These are phyloP conservation scores for Zea luxurians DNA, from an alignment of 176 grass and related monocot species.

Conservation along the genomic window DNA sequence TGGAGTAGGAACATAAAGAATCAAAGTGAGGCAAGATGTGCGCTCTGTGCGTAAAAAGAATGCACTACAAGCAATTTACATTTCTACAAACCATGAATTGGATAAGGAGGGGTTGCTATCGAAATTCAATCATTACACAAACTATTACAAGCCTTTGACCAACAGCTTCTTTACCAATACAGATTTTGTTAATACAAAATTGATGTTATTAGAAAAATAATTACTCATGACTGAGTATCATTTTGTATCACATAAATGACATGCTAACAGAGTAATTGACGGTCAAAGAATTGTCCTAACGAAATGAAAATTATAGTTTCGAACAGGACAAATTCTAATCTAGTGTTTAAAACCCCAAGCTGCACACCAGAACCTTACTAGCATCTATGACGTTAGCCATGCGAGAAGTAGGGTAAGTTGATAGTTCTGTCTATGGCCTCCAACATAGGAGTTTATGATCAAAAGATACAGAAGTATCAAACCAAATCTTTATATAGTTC, in stretches of 20 bases:
- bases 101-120: background rate
- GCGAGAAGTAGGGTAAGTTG: background rate
- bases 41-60: background rate
- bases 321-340: background rate
- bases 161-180: background rate
- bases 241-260: background rate
- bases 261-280: background rate
- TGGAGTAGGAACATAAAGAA: background rate
- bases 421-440: background rate
- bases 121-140: background rate
- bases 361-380: background rate
- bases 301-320: background rate
- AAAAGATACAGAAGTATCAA: background rate
- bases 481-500: background rate
- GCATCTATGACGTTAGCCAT: background rate
- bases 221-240: background rate
- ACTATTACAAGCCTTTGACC: background rate
- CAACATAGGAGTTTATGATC: background rate
- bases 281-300: background rate
- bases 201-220: background rate
- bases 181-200: background rate
- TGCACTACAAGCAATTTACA: background rate
- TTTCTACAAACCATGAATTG: background rate
- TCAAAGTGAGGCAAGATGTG: background rate
- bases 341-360: background rate